Evolutionary conservation across 805 yeast genomes (phyloP).

Genomic region (Isabelozyma gotoi): DNA sequence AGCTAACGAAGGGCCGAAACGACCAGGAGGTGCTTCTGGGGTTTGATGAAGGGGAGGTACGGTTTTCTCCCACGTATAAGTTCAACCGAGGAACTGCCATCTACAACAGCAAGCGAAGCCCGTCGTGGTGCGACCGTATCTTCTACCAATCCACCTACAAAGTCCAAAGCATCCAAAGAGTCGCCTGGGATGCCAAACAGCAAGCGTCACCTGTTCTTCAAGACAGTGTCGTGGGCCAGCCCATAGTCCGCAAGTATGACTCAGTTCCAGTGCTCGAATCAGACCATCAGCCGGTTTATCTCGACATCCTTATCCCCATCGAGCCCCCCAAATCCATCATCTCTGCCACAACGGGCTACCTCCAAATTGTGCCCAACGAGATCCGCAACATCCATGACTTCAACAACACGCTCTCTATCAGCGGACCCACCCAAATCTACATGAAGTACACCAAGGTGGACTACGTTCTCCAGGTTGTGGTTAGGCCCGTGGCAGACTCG

Average conservation of each 20-base stretch:
- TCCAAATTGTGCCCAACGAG: conserved; percentile 23
- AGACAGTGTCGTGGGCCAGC: conserved; percentile 7
- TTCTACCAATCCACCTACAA: conserved; percentile 51
- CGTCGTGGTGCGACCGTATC: conserved; percentile 92
- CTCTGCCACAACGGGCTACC: conserved; percentile 23
- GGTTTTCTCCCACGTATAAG: conserved; percentile 82
- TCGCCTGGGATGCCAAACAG: too few species aligned
- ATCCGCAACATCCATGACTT: conserved; percentile 1
- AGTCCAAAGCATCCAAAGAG: not conserved
- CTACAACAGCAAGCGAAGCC: conserved; percentile 59
- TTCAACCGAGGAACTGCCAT: conserved; percentile 49
- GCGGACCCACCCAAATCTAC: conserved; percentile 42
- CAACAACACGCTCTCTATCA: conserved; percentile 18
- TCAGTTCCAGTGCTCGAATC: too few species aligned
- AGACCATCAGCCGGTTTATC: conserved; percentile 80
- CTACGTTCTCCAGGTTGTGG: conserved; percentile 18
- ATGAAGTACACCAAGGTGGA: conserved; percentile 35
- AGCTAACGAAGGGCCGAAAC: conserved; percentile 42
- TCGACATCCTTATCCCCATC: conserved; percentile 50
- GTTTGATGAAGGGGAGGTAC: conserved; percentile 63
- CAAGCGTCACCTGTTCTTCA: too few species aligned
- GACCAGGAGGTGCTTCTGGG: conserved; percentile 54
- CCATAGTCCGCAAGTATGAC: conserved; percentile 42
- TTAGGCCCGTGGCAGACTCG: conserved; percentile 26
- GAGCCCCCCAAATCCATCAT: conserved; percentile 34